Evolutionary conservation across 768 basidiomycete genomes (phyloP).

Genomic region (Podaxis carcinomalis): DNA sequence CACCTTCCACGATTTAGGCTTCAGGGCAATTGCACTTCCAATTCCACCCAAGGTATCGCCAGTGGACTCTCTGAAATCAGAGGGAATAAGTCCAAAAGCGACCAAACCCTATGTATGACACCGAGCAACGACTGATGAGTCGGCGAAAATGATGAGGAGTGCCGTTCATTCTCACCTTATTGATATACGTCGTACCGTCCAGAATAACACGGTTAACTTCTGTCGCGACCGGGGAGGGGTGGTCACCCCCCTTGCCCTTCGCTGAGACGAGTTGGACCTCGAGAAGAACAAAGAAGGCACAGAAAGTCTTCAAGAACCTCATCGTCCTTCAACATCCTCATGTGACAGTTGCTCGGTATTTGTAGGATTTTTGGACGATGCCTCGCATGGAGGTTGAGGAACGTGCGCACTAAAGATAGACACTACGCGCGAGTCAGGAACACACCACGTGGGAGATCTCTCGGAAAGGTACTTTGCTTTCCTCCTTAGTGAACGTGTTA

Average conservation of each 20-base stretch:
- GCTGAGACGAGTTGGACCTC: not conserved
- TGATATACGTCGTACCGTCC: slow-evolving; percentile 36
- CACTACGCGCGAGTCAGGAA: not conserved
- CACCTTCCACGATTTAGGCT: slow-evolving; percentile 41
- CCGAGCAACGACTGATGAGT: not conserved
- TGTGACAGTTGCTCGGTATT: not conserved
- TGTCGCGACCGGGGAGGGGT: not conserved
- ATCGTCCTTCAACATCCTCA: not conserved
- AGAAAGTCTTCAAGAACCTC: not conserved
- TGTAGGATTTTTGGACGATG: not conserved
- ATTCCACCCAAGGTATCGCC: slow-evolving; percentile 60
- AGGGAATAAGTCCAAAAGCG: slow-evolving; percentile 58
- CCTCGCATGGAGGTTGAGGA: not conserved
- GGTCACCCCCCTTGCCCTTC: not conserved
- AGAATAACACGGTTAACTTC: slow-evolving; percentile 24
- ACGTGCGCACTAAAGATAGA: not conserved
- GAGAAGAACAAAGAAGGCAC: not conserved
- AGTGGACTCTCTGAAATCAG: slow-evolving; percentile 50
- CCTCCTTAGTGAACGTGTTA: not conserved
- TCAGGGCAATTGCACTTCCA: slow-evolving; percentile 57
- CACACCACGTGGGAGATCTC: not conserved
- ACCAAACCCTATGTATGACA: slow-evolving; percentile 45
- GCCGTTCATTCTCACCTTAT: slow-evolving; percentile 26
- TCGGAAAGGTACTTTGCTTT: not conserved
- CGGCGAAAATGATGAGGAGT: not conserved